Conservation (phyloP, 176 grass and related monocot genomes). For the Themeda triandra region DNA sequence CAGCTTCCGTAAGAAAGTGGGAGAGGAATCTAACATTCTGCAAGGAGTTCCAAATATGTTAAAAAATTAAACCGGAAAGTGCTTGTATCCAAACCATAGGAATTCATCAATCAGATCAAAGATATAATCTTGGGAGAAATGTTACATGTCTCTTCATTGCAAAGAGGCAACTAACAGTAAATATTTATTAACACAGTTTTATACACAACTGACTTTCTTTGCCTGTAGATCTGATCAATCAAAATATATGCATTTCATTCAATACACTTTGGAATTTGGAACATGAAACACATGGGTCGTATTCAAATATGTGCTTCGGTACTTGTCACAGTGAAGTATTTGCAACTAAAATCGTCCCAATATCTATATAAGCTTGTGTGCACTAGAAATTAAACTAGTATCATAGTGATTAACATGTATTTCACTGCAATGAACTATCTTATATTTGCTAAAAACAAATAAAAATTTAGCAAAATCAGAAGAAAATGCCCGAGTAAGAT, state of each 20-base stretch:
- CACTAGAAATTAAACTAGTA: background rate
- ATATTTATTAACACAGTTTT: background rate
- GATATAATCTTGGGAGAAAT: background rate
- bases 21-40: slow-evolving; percentile 93
- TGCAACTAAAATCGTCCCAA: background rate
- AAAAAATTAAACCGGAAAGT: slow-evolving; percentile 21
- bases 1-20: slow-evolving; percentile 91
- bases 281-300: background rate
- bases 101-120: slow-evolving; percentile 21
- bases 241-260: background rate
- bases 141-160: background rate
- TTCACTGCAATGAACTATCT: background rate
- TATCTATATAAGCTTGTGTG: background rate
- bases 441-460: slow-evolving; percentile 15
- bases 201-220: background rate
- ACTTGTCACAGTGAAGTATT: background rate
- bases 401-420: background rate
- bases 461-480: background rate
- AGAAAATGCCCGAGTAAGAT: background rate
- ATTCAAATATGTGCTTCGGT: background rate
- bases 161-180: background rate
- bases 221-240: background rate
- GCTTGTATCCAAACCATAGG: background rate
- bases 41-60: slow-evolving; percentile 19
- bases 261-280: background rate